phyloP scores from a whole-genome alignment of 805 yeast genomes.

The Maudiozyma saulgeensis region DNA sequence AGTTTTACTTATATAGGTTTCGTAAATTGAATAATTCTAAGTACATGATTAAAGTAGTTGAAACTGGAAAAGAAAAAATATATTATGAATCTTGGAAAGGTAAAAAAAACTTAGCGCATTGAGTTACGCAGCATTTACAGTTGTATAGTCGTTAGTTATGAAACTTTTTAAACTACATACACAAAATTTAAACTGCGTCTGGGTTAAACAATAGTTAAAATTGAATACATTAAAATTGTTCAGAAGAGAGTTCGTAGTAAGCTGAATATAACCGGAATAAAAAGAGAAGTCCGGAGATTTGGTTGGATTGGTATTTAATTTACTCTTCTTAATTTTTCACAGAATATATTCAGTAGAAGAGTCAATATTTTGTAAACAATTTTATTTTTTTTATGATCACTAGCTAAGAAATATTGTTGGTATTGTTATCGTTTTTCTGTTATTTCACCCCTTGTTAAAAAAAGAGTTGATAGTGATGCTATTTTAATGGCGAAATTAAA shows the following conservation, averaged over 20 bases:
- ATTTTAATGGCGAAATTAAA: background rate
- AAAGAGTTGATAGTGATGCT: background rate
- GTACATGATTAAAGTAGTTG: too few species aligned
- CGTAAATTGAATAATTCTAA: too few species aligned
- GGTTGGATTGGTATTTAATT: too few species aligned
- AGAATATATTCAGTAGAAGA: background rate
- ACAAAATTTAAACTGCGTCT: background rate
- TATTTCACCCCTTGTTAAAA: background rate
- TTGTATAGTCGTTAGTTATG: background rate
- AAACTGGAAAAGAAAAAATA: too few species aligned
- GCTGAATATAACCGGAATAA: background rate
- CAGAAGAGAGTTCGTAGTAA: background rate
- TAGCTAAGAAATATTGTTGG: too few species aligned
- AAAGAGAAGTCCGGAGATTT: background rate
- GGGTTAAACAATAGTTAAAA: too few species aligned
- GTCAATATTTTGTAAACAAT: background rate
- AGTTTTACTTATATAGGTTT: too few species aligned
- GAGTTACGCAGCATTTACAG: background rate
- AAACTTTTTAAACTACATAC: background rate
- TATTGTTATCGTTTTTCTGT: too few species aligned
- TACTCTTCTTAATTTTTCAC: too few species aligned
- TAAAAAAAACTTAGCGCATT: too few species aligned
- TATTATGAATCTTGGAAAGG: too few species aligned
- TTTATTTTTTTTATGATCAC: background rate
- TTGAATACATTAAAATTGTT: too few species aligned